phyloP scores from a whole-genome alignment of 192 early-diverging fungal genomes.

The Gonapodya sp. region DNA sequence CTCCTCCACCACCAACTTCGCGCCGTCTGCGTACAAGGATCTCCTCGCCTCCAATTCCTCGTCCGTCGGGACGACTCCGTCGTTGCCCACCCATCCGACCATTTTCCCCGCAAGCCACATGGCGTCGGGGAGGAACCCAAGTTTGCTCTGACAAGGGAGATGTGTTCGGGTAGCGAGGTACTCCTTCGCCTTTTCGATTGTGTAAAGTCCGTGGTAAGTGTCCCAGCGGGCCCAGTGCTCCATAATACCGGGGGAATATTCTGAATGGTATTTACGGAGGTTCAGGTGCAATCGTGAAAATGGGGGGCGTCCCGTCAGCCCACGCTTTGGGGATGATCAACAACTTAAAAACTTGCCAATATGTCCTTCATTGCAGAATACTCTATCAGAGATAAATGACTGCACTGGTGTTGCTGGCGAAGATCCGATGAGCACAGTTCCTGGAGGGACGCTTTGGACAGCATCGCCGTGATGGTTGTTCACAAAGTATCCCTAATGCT shows the following conservation, averaged over 20 bases:
- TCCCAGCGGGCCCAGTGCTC: slow-evolving; percentile 7
- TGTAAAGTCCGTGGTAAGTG: not conserved
- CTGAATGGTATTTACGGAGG: not conserved
- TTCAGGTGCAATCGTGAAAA: not conserved
- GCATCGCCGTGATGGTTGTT: slow-evolving; percentile 11
- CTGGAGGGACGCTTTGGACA: not conserved
- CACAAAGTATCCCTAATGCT: slow-evolving; percentile 6
- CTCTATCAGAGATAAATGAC: not conserved
- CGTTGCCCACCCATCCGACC: not conserved
- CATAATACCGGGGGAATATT: not conserved
- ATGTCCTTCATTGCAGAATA: slow-evolving; percentile 6
- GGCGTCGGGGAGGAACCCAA: slow-evolving; percentile 1
- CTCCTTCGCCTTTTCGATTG: not conserved
- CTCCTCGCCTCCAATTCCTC: not conserved
- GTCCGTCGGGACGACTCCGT: slow-evolving; percentile 1
- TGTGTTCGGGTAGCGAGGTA: not conserved
- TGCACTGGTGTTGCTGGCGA: not conserved
- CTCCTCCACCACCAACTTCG: not conserved
- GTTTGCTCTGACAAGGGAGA: not conserved
- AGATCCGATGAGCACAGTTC: not conserved
- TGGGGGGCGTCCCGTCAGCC: not conserved
- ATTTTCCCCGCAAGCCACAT: slow-evolving; percentile 8
- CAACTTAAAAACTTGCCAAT: not conserved
- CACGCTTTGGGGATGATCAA: not conserved
- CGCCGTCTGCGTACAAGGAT: not conserved